phyloP scores from a whole-genome alignment of 202 grass and related monocot genomes.

The Carex arenaria region DNA sequence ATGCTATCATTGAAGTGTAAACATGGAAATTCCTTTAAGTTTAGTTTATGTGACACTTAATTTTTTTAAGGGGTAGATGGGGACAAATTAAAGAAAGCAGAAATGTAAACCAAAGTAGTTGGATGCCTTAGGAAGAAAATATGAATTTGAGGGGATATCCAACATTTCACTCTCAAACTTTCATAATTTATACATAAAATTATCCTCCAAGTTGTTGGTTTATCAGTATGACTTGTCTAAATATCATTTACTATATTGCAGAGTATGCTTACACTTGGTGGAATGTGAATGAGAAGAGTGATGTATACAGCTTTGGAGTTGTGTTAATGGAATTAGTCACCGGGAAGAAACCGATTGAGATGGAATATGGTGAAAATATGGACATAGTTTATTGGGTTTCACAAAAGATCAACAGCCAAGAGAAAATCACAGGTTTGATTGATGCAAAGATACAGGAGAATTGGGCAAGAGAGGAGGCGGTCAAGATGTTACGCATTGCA shows the following conservation, averaged over 20 bases:
- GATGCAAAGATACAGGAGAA: constrained; percentile 38
- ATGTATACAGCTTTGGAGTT: constrained; percentile 51
- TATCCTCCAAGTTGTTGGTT: background rate
- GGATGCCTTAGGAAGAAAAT: background rate
- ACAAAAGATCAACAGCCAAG: constrained; percentile 36
- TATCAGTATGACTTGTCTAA: background rate
- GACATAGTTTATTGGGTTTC: constrained; percentile 73
- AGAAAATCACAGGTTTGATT: constrained; percentile 31
- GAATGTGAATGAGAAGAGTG: constrained; percentile 73
- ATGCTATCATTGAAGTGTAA: background rate
- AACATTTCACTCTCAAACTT: background rate
- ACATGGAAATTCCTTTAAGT: background rate
- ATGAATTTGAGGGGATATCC: background rate
- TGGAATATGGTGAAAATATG: constrained; percentile 30
- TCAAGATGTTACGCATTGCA: constrained; percentile 46
- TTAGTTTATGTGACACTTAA: background rate
- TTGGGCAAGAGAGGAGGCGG: constrained; percentile 53
- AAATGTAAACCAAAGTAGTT: background rate
- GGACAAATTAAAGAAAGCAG: background rate
- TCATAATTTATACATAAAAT: background rate
- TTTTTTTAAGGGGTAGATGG: background rate
- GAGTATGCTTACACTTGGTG: constrained; percentile 77
- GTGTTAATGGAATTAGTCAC: constrained; percentile 56
- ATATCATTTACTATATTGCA: constrained; percentile 12
- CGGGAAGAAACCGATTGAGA: constrained; percentile 37